Evolutionary conservation across 306 rosid species (phyloP), one percentile per base, ranked within the genome.

Genomic region (Trichosanthes cucumerina): DNA sequence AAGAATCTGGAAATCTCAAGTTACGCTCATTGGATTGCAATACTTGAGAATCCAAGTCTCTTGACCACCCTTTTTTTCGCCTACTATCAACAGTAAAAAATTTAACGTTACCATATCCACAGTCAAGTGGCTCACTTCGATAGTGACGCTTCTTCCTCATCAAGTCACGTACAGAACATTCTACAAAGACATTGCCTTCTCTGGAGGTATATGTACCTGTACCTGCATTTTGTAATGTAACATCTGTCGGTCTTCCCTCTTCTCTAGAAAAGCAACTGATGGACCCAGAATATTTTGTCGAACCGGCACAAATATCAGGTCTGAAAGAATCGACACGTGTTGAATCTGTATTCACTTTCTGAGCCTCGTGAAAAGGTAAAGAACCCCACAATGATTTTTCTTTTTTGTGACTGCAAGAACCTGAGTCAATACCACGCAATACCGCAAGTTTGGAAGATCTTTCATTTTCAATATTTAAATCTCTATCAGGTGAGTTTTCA

Each of bases 61-160:
- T 82, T 68, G 82, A 41, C 76, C 58, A 65, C 70, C 79, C 82
- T 75, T 85, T 81, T 60, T 81, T 87, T 59, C 38, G 83, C n/a
- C 81, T 82, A 79, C 66, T 62, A 64, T 81, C 93, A 72, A 81
- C 78, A 64, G 47, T 63, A 74, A 75, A 81, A 81, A 76, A 86
- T 80, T 84, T 83, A 69, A 54, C 62, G 81, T 83, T 80, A 41
- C 23, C 79, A 83, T 88, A 68, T 76, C 80, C 85, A 9, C 56
- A 52, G 49, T 88, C 92, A 77, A 23, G 72, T 80, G 86, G 86
- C 72, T 87, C 92, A 38, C 63, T 79, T 71, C 80, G 92, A 77
- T 77, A 52, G 36, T 82, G 86, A 70, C 97, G 88, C 82, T 92
- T 92, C 84, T 89, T 88, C 86, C 97, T 90, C 98, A 94, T 94